Percentiles rank a stretch among this genome's conserved stretches.
Conservation (phyloP, 352 stramenopile species). For the Pythium brachiatum region DNA sequence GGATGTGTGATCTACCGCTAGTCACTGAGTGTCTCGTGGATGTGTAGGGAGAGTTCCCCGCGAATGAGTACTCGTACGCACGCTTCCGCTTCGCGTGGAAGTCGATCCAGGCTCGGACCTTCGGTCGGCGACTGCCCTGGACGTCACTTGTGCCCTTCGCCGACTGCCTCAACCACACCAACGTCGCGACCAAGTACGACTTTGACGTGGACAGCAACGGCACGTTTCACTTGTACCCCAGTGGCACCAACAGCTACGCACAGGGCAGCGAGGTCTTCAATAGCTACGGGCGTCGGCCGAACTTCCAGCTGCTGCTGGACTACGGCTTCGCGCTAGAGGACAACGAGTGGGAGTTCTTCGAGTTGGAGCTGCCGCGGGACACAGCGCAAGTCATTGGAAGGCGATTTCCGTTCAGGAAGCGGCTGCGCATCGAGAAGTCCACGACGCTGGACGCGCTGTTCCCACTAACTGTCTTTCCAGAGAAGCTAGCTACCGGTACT, state of each 20-base stretch:
- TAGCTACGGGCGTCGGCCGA: constrained; percentile 86
- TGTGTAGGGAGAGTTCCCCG: constrained; percentile 42
- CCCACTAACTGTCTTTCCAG: constrained; percentile 24
- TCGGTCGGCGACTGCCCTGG: constrained; percentile 88
- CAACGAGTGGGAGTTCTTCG: constrained; percentile 88
- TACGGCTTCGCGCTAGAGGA: constrained; percentile 90
- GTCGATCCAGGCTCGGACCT: constrained; percentile 89
- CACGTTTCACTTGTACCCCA: constrained; percentile 72
- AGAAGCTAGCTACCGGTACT: not conserved
- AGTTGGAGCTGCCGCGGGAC: constrained; percentile 53
- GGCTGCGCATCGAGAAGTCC: constrained; percentile 46
- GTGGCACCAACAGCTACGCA: constrained; percentile 46
- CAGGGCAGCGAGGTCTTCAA: constrained; percentile 87
- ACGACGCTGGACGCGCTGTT: constrained; percentile 54
- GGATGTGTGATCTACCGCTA: too few relatives aligned
- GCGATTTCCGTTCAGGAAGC: constrained; percentile 46
- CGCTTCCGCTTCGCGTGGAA: constrained; percentile 86
- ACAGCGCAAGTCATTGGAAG: constrained; percentile 23
- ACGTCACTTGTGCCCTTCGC: constrained; percentile 90
- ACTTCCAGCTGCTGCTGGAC: constrained; percentile 89
- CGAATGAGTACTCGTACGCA: constrained; percentile 53
- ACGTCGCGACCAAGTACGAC: constrained; percentile 89
- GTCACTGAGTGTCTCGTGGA: too few relatives aligned
- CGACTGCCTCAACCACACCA: constrained; percentile 91
- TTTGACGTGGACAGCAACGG: constrained; percentile 56